Evolutionary conservation across 139 green algal genomes (phyloP).

Genomic region (Dunaliella primolecta): DNA sequence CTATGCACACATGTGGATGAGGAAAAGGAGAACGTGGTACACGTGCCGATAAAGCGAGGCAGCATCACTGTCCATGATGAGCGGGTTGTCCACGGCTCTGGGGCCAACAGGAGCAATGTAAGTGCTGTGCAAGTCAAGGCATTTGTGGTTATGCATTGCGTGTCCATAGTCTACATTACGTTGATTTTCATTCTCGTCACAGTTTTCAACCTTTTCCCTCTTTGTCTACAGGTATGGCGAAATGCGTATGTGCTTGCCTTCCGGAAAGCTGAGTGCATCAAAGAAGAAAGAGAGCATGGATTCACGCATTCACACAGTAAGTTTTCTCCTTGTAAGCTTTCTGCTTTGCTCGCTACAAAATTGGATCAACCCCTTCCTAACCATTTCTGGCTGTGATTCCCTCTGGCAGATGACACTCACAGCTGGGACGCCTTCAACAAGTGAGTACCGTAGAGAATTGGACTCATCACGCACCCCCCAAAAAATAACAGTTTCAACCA

Average conservation of each 20-base stretch:
- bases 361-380: not conserved
- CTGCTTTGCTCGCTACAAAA: not conserved
- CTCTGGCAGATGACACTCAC: conserved; percentile 13
- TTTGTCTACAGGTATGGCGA: conserved; percentile 33
- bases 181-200: too few relatives aligned
- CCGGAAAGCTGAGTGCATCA: conserved; percentile 42
- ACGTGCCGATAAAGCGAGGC: conserved; percentile 44
- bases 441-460: too few relatives aligned
- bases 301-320: conserved; percentile 51
- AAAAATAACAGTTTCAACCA: too few relatives aligned
- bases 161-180: too few relatives aligned
- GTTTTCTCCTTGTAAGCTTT: not conserved
- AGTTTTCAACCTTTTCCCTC: too few relatives aligned
- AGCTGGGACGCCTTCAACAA: conserved; percentile 37
- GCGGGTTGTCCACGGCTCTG: conserved; percentile 48
- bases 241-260: conserved; percentile 60
- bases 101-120: conserved; percentile 43
- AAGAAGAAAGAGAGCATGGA: conserved; percentile 52
- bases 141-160: too few relatives aligned
- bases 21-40: conserved; percentile 15
- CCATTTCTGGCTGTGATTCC: conserved; percentile 12
- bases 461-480: too few relatives aligned
- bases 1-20: conserved; percentile 33
- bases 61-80: conserved; percentile 68
- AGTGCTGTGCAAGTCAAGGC: too few relatives aligned